Conservation (phyloP, 2,329 filamentous ascomycete genomes). For the Paracorniculantispora psalliotae region DNA sequence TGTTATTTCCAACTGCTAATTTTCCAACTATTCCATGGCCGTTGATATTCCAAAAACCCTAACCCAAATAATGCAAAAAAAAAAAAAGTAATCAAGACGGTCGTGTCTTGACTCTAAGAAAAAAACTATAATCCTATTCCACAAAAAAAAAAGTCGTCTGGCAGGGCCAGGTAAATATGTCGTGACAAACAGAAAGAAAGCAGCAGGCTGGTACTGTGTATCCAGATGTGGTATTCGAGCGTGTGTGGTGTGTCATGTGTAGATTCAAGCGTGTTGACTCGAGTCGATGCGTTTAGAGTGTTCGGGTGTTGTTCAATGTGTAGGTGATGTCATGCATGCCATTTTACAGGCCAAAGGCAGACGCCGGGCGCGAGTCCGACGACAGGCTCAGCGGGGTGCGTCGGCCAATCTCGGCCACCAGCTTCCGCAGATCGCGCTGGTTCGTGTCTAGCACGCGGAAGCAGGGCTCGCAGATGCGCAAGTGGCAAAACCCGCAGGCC, state of each 20-base stretch:
- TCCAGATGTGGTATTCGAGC: too few species aligned
- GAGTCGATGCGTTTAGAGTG: too few species aligned
- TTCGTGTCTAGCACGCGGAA: constrained; percentile 35
- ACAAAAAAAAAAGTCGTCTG: not conserved
- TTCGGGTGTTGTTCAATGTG: not conserved
- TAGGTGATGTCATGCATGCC: not conserved
- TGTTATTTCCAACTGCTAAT: not conserved
- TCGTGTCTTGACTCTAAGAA: too few species aligned
- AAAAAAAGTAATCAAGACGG: not conserved
- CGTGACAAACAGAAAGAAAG: not conserved
- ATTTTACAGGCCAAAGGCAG: constrained; percentile 5
- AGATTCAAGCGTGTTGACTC: not conserved
- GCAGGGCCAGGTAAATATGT: not conserved
- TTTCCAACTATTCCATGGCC: not conserved
- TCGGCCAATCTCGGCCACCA: constrained; percentile 30
- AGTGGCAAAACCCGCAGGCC: constrained; percentile 45
- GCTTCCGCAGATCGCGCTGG: constrained; percentile 37
- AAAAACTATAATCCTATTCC: not conserved
- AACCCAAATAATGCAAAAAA: not conserved
- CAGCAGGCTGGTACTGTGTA: not conserved
- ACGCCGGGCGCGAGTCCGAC: not conserved
- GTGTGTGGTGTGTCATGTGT: too few species aligned
- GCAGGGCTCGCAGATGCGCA: constrained; percentile 49
- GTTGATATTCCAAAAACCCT: not conserved
- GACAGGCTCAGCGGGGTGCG: not conserved